Percentiles rank a stretch among this genome's conserved stretches.
Conservation (phyloP, 1,284 basidiomycete genomes). For the Austroboletus niveus region DNA sequence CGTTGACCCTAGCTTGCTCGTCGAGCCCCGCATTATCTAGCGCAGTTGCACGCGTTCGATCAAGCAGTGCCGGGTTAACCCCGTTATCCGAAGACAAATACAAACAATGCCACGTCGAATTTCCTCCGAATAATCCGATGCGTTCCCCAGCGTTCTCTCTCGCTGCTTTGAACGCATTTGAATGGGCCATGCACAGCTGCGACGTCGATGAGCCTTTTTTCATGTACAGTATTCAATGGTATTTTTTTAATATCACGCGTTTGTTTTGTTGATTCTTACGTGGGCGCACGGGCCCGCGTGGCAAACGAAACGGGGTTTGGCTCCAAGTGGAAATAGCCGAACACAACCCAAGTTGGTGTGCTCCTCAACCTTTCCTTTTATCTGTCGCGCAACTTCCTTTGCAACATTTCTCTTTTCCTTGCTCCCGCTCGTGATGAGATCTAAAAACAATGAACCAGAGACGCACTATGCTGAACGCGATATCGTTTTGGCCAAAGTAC, state of each 20-base stretch:
- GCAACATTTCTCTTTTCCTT: constrained; percentile 18
- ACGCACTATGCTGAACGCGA: constrained; percentile 63
- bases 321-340: constrained; percentile 40
- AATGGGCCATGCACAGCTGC: constrained; percentile 13
- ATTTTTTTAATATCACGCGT: constrained; percentile 31
- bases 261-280: constrained; percentile 40
- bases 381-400: constrained; percentile 31
- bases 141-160: neutral
- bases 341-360: constrained; percentile 39
- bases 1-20: constrained; percentile 1
- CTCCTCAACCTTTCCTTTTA: constrained; percentile 42
- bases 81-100: constrained; percentile 32
- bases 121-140: constrained; percentile 13
- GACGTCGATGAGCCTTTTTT: constrained; percentile 22
- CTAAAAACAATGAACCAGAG: constrained; percentile 46
- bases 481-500: constrained; percentile 89
- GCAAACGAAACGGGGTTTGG: constrained; percentile 39
- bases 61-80: constrained; percentile 21
- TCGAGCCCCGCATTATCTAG: neutral
- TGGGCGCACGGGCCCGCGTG: constrained; percentile 39
- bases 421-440: constrained; percentile 41
- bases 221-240: constrained; percentile 31
- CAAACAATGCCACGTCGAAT: constrained; percentile 25
- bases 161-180: constrained; percentile 15
- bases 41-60: constrained; percentile 15